phyloP scores from a whole-genome alignment of 768 basidiomycete species.

The Amanita polypyramis region DNA sequence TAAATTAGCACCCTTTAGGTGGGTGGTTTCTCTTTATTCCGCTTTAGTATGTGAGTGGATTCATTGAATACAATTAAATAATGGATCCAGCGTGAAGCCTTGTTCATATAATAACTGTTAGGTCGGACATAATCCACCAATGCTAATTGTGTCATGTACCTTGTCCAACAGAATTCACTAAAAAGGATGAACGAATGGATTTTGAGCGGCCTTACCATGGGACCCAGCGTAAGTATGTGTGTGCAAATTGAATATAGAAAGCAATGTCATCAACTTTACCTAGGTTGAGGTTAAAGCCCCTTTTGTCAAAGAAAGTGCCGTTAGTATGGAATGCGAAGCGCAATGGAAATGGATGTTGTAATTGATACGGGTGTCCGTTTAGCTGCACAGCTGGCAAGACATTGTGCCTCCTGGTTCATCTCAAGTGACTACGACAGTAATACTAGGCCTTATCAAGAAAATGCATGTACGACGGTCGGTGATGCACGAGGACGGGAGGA shows the following conservation, averaged over 20 bases:
- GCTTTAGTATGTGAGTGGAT: neutral
- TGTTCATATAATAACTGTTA: constrained; percentile 12
- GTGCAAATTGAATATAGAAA: neutral
- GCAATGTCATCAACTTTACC: neutral
- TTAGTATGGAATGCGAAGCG: constrained; percentile 55
- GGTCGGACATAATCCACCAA: constrained; percentile 57
- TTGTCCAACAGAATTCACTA: too few relatives aligned
- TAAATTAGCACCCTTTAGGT: constrained; percentile 66
- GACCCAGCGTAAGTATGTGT: constrained; percentile 34
- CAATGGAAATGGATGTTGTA: constrained; percentile 12
- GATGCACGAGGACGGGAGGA: constrained; percentile 27
- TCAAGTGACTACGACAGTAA: constrained; percentile 30
- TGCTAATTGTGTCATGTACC: constrained; percentile 52
- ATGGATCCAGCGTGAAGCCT: constrained; percentile 17
- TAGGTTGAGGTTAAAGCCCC: constrained; percentile 40
- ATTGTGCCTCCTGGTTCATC: constrained; percentile 28
- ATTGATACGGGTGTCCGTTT: constrained; percentile 8
- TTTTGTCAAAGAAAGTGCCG: constrained; percentile 45
- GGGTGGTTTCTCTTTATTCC: constrained; percentile 6
- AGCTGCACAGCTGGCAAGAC: constrained; percentile 43
- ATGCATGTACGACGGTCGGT: constrained; percentile 42
- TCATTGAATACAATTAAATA: neutral
- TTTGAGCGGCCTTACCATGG: constrained; percentile 46
- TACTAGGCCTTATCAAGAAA: constrained; percentile 44
- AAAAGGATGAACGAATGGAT: constrained; percentile 51